A percentile compares a stretch with the other conserved stretches of the same genome.
These are phyloP conservation scores for Ophiocordyceps polyrhachis-furcata DNA, from an alignment of 2,329 filamentous ascomycete genomes.

Conservation along the genomic window DNA sequence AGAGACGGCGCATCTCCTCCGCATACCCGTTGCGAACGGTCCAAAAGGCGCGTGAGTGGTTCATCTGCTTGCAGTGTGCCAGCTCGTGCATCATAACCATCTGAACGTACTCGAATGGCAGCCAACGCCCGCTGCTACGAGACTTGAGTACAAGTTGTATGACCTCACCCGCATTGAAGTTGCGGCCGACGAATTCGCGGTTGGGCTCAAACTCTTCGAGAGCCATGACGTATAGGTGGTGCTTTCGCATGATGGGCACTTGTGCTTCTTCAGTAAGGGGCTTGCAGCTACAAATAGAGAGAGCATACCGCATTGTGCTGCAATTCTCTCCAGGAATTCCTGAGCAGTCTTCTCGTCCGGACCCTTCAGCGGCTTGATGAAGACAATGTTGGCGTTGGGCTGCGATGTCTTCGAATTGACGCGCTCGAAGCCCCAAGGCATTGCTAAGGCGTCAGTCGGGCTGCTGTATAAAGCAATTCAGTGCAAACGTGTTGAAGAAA, in stretches of 20 bases:
- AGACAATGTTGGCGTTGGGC: conserved; percentile 62
- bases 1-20: conserved; percentile 49
- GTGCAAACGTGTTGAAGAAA: not conserved
- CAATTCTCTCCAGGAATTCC: conserved; percentile 57
- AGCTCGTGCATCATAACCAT: conserved; percentile 95
- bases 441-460: conserved; percentile 14
- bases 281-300: not conserved
- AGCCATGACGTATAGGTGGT: conserved; percentile 45
- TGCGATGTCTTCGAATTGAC: conserved; percentile 58
- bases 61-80: conserved; percentile 83
- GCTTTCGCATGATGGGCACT: conserved; percentile 51
- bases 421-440: conserved; percentile 64
- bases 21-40: conserved; percentile 56
- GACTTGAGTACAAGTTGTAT: conserved; percentile 69
- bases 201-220: conserved; percentile 74
- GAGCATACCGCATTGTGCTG: conserved; percentile 52
- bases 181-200: conserved; percentile 66
- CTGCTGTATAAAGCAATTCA: not conserved
- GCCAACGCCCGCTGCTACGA: conserved; percentile 44
- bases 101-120: conserved; percentile 69
- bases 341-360: conserved; percentile 42
- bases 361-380: conserved; percentile 63
- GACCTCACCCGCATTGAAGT: conserved; percentile 80
- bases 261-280: conserved; percentile 2
- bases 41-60: conserved; percentile 71